Evolutionary conservation across 805 yeast genomes (phyloP), one percentile per base, ranked within the genome.

Genomic region (Starmera dryadoides): DNA sequence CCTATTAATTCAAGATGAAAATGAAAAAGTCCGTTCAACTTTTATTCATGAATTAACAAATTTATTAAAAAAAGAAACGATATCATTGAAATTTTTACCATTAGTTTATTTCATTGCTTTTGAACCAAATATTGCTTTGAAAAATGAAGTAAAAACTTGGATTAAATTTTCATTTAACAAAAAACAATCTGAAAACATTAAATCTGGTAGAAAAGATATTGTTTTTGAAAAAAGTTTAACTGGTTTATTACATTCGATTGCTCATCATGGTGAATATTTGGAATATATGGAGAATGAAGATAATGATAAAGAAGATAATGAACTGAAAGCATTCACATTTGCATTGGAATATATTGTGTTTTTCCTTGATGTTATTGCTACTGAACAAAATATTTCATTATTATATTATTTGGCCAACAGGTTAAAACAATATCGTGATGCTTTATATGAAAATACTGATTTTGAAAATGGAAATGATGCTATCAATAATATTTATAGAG

Each of bases 331-430:
- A 0, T 66, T 68, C 41, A 57, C 64, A 0, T 79, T 76, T 48
- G 79, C 83, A 0, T 51, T 77, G 38, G 78, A 77, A 34, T 82
- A 80, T 46, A 58, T 87, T 23, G 48, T 74, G 1, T 82, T 75
- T 56, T 82, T 69, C 43, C 56, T 86, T 37, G 79, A 73, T 30
- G 53, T 73, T 4, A 71, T 86, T 34, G 80, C 81, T 0, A 76
- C 69, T 3, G 70, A 73, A 34, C 81, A 79, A 23, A 89, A 87
- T 49, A 65, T 84, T 28, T 81, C 91, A 6, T 56, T 86, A 42
- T 56, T 88, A 6, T 87, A 77, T 53, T 87, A 88, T 56, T 63
- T 86, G 36, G 78, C 93, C 0, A 83, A 83, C 42, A 69, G 95
- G 39, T 72, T 86, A 16, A 87, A 86, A 54, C 94, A 86, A 56